These are phyloP conservation scores for Cyberlindnera euphorbiae DNA, from an alignment of 805 yeast genomes.

Conservation along the genomic window DNA sequence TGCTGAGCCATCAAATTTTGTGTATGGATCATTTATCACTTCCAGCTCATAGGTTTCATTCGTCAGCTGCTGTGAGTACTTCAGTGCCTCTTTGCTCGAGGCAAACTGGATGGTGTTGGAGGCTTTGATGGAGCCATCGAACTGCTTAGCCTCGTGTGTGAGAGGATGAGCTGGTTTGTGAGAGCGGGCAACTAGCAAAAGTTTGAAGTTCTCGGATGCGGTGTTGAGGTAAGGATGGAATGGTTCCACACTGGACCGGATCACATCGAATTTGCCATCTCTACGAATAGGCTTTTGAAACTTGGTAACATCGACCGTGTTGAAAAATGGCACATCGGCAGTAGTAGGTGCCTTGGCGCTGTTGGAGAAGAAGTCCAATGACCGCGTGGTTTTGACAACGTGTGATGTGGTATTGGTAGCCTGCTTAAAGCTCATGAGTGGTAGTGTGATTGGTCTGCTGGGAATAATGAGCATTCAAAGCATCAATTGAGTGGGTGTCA, in stretches of 20 bases:
- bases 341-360: constrained; percentile 10
- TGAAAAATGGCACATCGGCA: constrained; percentile 1
- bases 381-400: constrained; percentile 12
- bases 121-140: background rate
- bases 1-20: no score
- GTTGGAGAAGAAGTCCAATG: constrained; percentile 15
- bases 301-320: constrained; percentile 2
- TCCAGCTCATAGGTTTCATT: constrained; percentile 3
- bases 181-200: constrained; percentile 1
- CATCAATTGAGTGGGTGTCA: no score
- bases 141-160: constrained; percentile 2
- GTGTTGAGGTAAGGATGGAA: constrained; percentile 11
- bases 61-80: no score
- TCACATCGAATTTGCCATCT: background rate
- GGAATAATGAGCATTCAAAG: no score
- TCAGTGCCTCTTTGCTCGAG: background rate
- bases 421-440: constrained; percentile 2
- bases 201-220: constrained; percentile 3
- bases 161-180: constrained; percentile 4
- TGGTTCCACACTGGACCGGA: constrained; percentile 4
- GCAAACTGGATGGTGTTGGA: constrained; percentile 2
- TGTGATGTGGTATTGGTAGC: constrained; percentile 1
- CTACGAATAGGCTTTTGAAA: constrained; percentile 1
- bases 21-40: background rate
- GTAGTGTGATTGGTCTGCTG: background rate